Conservation (phyloP, 176 grass and related monocot genomes). For the Secale cereale region DNA sequence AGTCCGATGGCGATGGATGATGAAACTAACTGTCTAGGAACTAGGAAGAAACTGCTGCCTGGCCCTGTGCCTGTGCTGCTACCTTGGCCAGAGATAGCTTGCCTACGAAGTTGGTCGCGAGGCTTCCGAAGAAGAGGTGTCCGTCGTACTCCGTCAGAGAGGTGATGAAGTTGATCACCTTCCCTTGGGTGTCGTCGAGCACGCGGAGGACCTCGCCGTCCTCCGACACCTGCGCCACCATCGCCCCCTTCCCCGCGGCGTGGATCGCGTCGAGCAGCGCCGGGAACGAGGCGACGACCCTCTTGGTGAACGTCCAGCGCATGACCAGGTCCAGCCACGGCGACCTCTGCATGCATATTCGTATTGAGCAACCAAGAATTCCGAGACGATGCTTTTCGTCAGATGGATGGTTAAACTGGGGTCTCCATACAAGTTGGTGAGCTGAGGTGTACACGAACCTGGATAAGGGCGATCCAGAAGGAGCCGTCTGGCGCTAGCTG, state of each 20-base stretch:
- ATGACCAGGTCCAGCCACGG: slow-evolving; percentile 31
- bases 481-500: slow-evolving; percentile 64
- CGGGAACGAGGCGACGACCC: slow-evolving; percentile 47
- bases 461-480: slow-evolving; percentile 70
- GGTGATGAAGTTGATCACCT: slow-evolving; percentile 56
- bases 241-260: slow-evolving; percentile 8
- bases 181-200: slow-evolving; percentile 49
- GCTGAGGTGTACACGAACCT: slow-evolving; percentile 24
- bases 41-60: background rate
- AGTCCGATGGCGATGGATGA: background rate
- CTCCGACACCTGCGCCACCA: slow-evolving; percentile 56
- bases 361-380: background rate
- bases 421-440: background rate
- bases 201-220: slow-evolving; percentile 46
- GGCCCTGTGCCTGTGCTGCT: background rate
- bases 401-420: background rate
- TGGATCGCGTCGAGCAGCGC: background rate
- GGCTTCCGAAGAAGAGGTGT: slow-evolving; percentile 60
- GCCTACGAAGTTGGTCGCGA: slow-evolving; percentile 46
- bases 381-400: background rate
- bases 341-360: slow-evolving; percentile 36
- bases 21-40: background rate
- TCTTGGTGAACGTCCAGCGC: slow-evolving; percentile 33
- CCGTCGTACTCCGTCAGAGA: slow-evolving; percentile 59
- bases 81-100: slow-evolving; percentile 44